phyloP scores from a whole-genome alignment of 305 asterid genomes.

The Rubia peregrina region DNA sequence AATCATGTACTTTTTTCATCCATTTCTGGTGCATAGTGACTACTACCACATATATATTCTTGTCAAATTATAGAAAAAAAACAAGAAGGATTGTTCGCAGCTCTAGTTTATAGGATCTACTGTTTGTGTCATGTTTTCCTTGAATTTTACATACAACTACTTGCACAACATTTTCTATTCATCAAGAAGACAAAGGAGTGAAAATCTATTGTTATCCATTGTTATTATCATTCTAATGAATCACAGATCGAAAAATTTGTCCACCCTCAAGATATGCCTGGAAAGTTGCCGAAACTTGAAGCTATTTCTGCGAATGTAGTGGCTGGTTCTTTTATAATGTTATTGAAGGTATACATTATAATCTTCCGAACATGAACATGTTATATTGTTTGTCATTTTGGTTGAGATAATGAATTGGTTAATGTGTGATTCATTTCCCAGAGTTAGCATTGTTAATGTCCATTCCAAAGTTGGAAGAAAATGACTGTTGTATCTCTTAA shows the following conservation, averaged over 20 bases:
- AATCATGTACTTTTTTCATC: not conserved
- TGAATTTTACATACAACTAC: slow-evolving; percentile 80
- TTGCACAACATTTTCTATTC: slow-evolving; percentile 56
- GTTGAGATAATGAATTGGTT: slow-evolving; percentile 5
- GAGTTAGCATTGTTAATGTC: not conserved
- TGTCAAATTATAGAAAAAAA: slow-evolving; percentile 15
- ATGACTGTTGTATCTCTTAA: slow-evolving; percentile 3
- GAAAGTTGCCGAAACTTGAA: slow-evolving; percentile 83
- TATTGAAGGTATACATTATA: slow-evolving; percentile 53
- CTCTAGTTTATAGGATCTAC: slow-evolving; percentile 64
- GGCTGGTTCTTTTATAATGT: slow-evolving; percentile 64
- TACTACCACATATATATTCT: not conserved
- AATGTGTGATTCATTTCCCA: not conserved
- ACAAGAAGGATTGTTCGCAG: slow-evolving; percentile 53
- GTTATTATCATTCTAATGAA: slow-evolving; percentile 69
- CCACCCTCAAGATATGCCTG: too few relatives aligned
- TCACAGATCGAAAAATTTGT: too few relatives aligned
- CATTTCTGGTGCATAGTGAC: slow-evolving; percentile 7
- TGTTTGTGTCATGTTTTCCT: slow-evolving; percentile 63
- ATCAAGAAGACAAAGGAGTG: slow-evolving; percentile 99
- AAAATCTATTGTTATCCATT: slow-evolving; percentile 75
- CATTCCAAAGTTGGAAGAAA: slow-evolving; percentile 2
- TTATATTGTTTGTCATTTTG: not conserved
- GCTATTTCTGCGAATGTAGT: slow-evolving; percentile 48
- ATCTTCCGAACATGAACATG: slow-evolving; percentile 5